phyloP scores from a whole-genome alignment of 2,329 filamentous ascomycete genomes.

The Aspergillus amoenus region DNA sequence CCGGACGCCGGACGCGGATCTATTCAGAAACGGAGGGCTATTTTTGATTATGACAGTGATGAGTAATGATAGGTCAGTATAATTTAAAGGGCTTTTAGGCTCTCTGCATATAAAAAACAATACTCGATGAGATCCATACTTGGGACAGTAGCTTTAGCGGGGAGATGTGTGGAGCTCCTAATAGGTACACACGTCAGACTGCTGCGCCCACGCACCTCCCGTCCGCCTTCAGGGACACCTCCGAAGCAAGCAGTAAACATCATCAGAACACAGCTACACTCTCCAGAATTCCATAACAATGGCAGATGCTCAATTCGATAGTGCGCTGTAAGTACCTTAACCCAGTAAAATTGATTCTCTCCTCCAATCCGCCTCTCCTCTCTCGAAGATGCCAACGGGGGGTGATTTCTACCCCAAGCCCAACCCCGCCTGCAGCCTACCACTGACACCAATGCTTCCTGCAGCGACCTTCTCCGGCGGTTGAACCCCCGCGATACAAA shows the following conservation, averaged over 20 bases:
- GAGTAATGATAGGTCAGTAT: slow-evolving; percentile 15
- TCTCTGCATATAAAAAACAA: slow-evolving; percentile 2
- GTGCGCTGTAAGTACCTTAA: slow-evolving; percentile 46
- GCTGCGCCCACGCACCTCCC: slow-evolving; percentile 19
- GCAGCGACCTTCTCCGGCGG: slow-evolving; percentile 93
- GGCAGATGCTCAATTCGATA: slow-evolving; percentile 52
- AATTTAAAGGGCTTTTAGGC: slow-evolving; percentile 9
- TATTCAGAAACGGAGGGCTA: slow-evolving; percentile 19
- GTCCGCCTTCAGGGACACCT: slow-evolving; percentile 15
- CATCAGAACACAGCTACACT: slow-evolving; percentile 18
- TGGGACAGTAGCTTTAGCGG: neutral
- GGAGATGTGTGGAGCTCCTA: neutral
- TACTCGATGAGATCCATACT: too few species aligned
- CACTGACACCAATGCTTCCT: slow-evolving; percentile 26
- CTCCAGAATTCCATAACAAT: slow-evolving; percentile 28
- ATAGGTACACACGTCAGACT: slow-evolving; percentile 10
- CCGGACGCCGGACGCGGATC: slow-evolving; percentile 16
- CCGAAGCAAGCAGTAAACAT: slow-evolving; percentile 18
- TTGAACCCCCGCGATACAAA: slow-evolving; percentile 93
- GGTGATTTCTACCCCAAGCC: neutral
- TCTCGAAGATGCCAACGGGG: neutral
- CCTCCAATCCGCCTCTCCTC: neutral
- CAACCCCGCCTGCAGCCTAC: slow-evolving; percentile 25
- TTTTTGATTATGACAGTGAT: slow-evolving; percentile 33
- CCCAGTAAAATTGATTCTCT: neutral